These are phyloP conservation scores for Lactarius sanguifluus DNA, from an alignment of 768 basidiomycete genomes.

Conservation along the genomic window DNA sequence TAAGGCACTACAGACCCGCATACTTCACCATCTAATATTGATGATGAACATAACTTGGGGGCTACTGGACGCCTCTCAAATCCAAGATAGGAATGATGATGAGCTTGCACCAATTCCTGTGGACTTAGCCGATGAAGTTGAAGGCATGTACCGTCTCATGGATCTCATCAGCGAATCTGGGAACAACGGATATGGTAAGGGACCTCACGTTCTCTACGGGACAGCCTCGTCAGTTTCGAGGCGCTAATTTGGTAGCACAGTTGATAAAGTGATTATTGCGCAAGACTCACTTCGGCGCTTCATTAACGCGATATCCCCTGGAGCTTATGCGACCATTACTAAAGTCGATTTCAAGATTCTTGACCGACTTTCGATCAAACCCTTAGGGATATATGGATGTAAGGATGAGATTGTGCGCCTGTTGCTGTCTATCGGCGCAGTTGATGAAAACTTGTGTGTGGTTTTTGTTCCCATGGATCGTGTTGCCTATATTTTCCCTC, in stretches of 20 bases:
- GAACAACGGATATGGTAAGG: constrained; percentile 50
- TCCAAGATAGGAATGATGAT: background rate
- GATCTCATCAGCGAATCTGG: constrained; percentile 48
- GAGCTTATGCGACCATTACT: constrained; percentile 52
- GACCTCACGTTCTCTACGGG: background rate
- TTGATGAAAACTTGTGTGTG: constrained; percentile 45
- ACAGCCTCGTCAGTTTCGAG: background rate
- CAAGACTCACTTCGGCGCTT: constrained; percentile 49
- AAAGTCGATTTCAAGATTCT: constrained; percentile 55
- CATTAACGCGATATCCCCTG: constrained; percentile 48
- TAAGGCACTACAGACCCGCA: background rate
- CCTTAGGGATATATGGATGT: constrained; percentile 57
- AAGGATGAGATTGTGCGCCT: constrained; percentile 49
- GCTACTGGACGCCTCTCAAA: background rate
- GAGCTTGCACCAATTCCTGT: background rate
- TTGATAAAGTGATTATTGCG: constrained; percentile 61
- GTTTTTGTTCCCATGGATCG: background rate
- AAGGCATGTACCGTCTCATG: constrained; percentile 4
- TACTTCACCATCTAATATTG: background rate
- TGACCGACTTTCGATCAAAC: constrained; percentile 46
- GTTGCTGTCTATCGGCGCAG: constrained; percentile 37
- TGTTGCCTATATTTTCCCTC: background rate
- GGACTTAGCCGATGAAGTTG: background rate
- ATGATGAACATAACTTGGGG: background rate
- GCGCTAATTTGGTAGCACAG: constrained; percentile 33